These are phyloP conservation scores for Chenopodium formosanum DNA, from an alignment of 148 eudicot genomes.

Conservation along the genomic window DNA sequence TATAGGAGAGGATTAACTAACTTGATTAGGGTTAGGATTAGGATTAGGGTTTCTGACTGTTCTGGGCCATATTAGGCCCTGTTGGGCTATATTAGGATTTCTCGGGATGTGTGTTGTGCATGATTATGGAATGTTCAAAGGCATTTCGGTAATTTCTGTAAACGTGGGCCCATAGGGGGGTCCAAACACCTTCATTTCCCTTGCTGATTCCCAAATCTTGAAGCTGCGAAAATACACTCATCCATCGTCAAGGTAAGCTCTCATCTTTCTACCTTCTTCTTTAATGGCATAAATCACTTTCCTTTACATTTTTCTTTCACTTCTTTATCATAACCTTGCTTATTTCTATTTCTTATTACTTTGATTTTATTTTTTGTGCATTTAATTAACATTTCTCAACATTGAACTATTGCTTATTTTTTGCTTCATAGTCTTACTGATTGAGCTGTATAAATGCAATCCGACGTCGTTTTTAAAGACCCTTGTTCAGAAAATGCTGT, in stretches of 20 bases:
- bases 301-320: too few species aligned
- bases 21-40: too few species aligned
- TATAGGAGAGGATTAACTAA: too few species aligned
- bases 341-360: background rate
- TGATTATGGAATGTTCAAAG: too few species aligned
- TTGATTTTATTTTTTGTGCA: background rate
- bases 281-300: background rate
- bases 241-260: background rate
- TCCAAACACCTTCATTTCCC: too few species aligned
- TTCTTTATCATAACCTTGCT: too few species aligned
- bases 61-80: too few species aligned
- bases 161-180: too few species aligned
- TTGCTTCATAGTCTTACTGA: background rate
- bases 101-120: too few species aligned
- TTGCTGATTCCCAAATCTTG: background rate
- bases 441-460: background rate
- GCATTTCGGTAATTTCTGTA: too few species aligned
- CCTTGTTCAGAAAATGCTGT: background rate
- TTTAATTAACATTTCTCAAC: background rate
- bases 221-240: background rate
- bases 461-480: constrained; percentile 5
- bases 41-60: too few species aligned
- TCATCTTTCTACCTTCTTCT: background rate
- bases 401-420: background rate
- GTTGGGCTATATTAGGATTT: too few species aligned